A percentile compares a stretch with the other conserved stretches of the same genome.
These are phyloP conservation scores for Tetracladium marchalianum DNA, from an alignment of 495 filamentous ascomycete genomes.

Conservation along the genomic window DNA sequence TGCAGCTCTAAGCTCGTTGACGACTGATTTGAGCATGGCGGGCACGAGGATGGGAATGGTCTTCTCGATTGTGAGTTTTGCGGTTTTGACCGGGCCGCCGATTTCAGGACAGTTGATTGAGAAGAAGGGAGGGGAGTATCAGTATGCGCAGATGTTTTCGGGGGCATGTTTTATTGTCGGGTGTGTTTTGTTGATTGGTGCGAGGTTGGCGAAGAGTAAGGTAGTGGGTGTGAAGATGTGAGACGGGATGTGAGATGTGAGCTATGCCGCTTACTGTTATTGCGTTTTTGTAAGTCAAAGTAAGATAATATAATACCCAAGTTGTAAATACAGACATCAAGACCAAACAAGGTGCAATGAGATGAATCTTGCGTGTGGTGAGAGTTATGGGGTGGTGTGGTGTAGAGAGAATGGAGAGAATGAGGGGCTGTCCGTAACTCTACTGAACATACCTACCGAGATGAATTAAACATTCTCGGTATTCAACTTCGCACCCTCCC, in stretches of 20 bases:
- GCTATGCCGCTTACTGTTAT: too few species aligned
- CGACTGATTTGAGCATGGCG: conserved; percentile 54
- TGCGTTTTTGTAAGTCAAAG: too few species aligned
- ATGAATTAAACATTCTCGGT: too few species aligned
- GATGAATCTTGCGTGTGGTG: too few species aligned
- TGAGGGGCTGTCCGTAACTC: too few species aligned
- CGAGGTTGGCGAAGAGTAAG: conserved; percentile 26
- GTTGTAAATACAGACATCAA: too few species aligned
- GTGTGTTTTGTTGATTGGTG: conserved; percentile 31
- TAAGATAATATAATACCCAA: too few species aligned
- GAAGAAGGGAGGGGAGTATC: conserved; percentile 37
- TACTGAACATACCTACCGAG: too few species aligned
- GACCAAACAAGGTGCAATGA: too few species aligned
- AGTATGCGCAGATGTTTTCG: conserved; percentile 50
- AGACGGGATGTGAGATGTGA: background rate
- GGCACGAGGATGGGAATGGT: conserved; percentile 74
- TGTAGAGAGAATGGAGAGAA: too few species aligned
- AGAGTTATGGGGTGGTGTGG: too few species aligned
- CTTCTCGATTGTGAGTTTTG: conserved; percentile 64
- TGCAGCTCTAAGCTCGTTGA: conserved; percentile 47
- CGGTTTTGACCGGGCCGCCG: conserved; percentile 63
- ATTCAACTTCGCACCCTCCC: too few species aligned
- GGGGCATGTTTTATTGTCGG: conserved; percentile 31
- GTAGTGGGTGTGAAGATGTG: conserved; percentile 4
- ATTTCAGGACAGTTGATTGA: conserved; percentile 57